Conservation (phyloP, 768 basidiomycete species). For the Termitomyces sp. region DNA sequence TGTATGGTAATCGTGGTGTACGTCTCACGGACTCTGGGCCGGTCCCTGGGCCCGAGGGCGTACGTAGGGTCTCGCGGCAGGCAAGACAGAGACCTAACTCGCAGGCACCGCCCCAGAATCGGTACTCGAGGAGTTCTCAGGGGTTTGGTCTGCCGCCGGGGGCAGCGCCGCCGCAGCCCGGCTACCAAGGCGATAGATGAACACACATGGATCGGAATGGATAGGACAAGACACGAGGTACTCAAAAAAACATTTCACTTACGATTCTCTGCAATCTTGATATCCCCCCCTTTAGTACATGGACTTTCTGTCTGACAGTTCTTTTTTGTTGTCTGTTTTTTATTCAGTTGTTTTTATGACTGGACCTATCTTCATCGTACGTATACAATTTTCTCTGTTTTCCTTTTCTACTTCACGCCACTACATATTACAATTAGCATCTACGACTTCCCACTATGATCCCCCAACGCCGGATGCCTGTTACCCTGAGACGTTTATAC, state of each 20-base stretch:
- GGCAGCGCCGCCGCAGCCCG: not conserved
- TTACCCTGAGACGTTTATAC: not conserved
- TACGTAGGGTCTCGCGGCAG: slow-evolving; percentile 73
- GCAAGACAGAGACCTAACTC: slow-evolving; percentile 55
- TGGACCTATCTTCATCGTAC: not conserved
- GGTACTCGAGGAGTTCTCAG: slow-evolving; percentile 14
- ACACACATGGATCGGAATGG: not conserved
- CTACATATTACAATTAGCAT: not conserved
- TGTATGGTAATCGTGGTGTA: slow-evolving; percentile 50
- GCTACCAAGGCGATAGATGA: not conserved
- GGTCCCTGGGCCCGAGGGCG: slow-evolving; percentile 73
- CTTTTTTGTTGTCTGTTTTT: not conserved
- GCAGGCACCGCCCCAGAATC: slow-evolving; percentile 43
- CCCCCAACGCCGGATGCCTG: not conserved
- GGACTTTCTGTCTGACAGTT: not conserved
- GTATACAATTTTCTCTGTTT: not conserved
- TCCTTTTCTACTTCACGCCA: not conserved
- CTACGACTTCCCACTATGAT: not conserved
- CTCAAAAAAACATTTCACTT: not conserved
- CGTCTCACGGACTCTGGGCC: slow-evolving; percentile 82
- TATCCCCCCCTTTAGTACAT: not conserved
- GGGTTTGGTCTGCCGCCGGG: slow-evolving; percentile 2
- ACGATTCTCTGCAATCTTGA: not conserved
- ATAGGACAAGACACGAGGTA: not conserved
- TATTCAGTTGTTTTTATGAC: not conserved